Percentiles rank a stretch among this genome's conserved stretches.
phyloP scores from a whole-genome alignment of 192 early-diverging fungal genomes.

The Glomus cerebriforme region DNA sequence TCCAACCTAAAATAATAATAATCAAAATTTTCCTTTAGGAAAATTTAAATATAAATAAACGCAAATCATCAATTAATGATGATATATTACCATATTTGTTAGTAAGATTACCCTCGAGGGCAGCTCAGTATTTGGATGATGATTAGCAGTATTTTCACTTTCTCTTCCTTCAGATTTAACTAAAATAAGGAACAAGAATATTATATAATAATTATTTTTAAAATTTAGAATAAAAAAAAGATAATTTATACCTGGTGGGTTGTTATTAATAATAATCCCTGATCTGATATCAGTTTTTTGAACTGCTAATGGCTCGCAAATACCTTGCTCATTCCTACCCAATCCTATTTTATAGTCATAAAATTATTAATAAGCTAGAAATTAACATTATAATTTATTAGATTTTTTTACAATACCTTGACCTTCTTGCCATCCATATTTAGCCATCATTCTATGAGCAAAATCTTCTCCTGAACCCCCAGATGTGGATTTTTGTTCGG shows the following conservation, averaged over 20 bases:
- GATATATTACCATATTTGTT: constrained; percentile 62
- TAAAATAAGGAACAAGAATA: background rate
- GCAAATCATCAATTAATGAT: background rate
- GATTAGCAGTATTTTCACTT: background rate
- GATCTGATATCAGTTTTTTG: constrained; percentile 38
- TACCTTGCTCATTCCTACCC: constrained; percentile 44
- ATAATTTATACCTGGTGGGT: background rate
- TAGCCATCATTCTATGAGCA: constrained; percentile 39
- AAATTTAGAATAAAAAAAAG: background rate
- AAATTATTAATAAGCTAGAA: background rate
- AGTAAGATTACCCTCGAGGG: constrained; percentile 58
- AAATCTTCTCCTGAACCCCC: constrained; percentile 29
- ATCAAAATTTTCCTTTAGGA: background rate
- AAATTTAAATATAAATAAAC: background rate
- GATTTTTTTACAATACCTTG: constrained; percentile 32
- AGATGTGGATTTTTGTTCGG: background rate
- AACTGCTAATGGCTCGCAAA: constrained; percentile 39
- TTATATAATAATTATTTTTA: too few species aligned
- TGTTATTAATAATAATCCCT: constrained; percentile 38
- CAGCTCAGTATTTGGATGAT: constrained; percentile 15
- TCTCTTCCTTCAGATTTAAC: background rate
- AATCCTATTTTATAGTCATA: constrained; percentile 22
- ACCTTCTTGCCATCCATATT: constrained; percentile 51
- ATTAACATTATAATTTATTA: background rate
- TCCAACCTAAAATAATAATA: constrained; percentile 44